Conservation (phyloP, 2,329 filamentous ascomycete genomes). For the Bipolaris oryzae region DNA sequence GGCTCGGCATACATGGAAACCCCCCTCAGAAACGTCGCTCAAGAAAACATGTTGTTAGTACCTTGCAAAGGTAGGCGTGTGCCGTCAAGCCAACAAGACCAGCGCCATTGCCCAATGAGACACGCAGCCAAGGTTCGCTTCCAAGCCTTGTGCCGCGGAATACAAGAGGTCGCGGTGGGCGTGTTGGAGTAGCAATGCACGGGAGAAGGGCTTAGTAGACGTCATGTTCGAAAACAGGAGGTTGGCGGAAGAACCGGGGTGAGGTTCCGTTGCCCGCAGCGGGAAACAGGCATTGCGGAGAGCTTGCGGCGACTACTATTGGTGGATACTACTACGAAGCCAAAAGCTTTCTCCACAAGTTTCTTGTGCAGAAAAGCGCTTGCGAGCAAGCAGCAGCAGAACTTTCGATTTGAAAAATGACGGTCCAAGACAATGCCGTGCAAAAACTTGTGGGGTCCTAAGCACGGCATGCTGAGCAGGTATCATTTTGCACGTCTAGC, state of each 20-base stretch:
- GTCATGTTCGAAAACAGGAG: conserved; percentile 21
- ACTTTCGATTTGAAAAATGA: not conserved
- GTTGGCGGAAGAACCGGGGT: conserved; percentile 30
- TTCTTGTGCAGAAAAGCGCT: conserved; percentile 10
- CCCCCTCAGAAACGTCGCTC: conserved; percentile 16
- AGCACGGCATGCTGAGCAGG: not conserved
- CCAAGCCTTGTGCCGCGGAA: conserved; percentile 20
- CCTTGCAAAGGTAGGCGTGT: conserved; percentile 9
- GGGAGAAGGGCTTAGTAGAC: conserved; percentile 4
- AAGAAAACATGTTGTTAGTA: conserved; percentile 7
- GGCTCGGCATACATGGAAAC: conserved; percentile 22
- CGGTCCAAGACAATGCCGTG: conserved; percentile 2
- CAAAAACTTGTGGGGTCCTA: not conserved
- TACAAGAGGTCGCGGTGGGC: not conserved
- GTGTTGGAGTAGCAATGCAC: too few species aligned
- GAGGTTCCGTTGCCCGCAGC: conserved; percentile 31
- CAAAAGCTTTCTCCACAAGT: conserved; percentile 25
- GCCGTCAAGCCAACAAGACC: conserved; percentile 12
- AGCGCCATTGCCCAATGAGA: conserved; percentile 24
- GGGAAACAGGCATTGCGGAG: conserved; percentile 12
- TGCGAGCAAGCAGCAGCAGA: conserved; percentile 21
- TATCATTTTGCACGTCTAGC: not conserved
- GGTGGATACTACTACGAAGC: conserved; percentile 26
- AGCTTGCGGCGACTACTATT: conserved; percentile 26
- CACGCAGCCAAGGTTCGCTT: conserved; percentile 24